Percentiles rank a stretch among this genome's conserved stretches.
Evolutionary conservation across 78 protist species (phyloP).

Genomic region (Polysphondylium violaceum): DNA sequence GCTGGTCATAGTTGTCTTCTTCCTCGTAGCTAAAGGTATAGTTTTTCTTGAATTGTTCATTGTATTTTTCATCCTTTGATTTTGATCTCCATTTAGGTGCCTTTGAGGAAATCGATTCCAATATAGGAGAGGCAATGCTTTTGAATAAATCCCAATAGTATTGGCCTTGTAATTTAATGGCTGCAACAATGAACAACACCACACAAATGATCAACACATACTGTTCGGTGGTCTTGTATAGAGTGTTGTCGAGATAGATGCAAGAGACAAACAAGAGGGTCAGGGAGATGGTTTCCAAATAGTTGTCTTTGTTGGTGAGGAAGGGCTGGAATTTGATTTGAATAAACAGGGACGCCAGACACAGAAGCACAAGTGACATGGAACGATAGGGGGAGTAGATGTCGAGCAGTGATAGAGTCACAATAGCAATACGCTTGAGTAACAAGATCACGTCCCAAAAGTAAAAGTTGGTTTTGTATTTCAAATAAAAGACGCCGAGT

Average conservation of each 20-base stretch:
- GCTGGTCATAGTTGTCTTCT: conserved; percentile 5
- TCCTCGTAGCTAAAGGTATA: not conserved
- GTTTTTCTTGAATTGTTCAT: not conserved
- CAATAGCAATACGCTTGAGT: conserved; percentile 33
- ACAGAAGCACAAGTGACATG: conserved; percentile 7
- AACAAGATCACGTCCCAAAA: conserved; percentile 66
- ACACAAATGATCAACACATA: conserved; percentile 13
- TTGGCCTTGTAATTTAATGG: conserved; percentile 24
- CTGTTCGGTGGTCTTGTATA: conserved; percentile 48
- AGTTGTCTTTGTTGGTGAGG: conserved; percentile 13
- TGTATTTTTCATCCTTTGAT: not conserved
- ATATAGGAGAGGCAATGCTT: not conserved
- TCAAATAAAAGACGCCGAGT: conserved; percentile 60
- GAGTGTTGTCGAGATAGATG: conserved; percentile 55
- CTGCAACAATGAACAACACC: conserved; percentile 14
- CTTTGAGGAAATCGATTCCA: not conserved
- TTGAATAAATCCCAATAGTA: not conserved
- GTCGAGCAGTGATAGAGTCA: conserved; percentile 19
- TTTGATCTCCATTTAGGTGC: not conserved
- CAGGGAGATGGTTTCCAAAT: conserved; percentile 56
- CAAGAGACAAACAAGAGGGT: conserved; percentile 33
- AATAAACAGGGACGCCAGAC: conserved; percentile 21
- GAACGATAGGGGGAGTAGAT: conserved; percentile 9
- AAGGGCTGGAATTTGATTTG: conserved; percentile 61
- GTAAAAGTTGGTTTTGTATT: conserved; percentile 32